Evolutionary conservation across 2,329 filamentous ascomycete species (phyloP), one percentile per base, ranked within the genome.

Genomic region (Ciborinia camelliae): DNA sequence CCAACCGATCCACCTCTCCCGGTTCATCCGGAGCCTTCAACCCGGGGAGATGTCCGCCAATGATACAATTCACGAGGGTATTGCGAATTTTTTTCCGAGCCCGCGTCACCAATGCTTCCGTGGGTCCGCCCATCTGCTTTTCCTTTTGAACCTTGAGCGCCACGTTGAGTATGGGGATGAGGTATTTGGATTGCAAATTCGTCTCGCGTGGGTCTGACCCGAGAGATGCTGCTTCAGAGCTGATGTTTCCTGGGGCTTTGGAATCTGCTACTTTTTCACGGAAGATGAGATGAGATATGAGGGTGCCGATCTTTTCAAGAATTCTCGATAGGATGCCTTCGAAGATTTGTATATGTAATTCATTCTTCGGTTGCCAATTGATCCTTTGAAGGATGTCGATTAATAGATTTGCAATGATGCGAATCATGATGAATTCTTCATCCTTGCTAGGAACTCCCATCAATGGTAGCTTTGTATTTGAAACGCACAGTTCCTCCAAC

Each of bases 261-360:
- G 58, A 52, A 18, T 20, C 26, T 20, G 32, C n/a, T 20, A 61
- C n/a, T 4, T 37, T 5, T 51, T 52, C 45, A 4, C 4, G 10
- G 8, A 61, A 61, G 3, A 52, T n/a, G 1, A 20, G 9, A 6
- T 14, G 3, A 2, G 58, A 61, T 7, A 81, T 68, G 26, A 79
- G 65, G 35, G 73, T 75, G 0, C 79, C 80, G 18, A 78, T 73
- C 12, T 78, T 76, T 39, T 74, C 68, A 1, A 81, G 68, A 5
- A 79, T 63, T 12, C 75, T 59, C 52, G 71, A 78, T 9, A 81
- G 68, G 35, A 77, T 75, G 0, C 79, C 79, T 70, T 81, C 79
- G 20, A 80, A 69, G 6, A 80, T 23, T 1, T 58, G 26, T n/a
- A 23, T 32, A 58, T 58, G 54, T 12, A 58, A 5, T 1, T 32